Conservation (phyloP, 164 flowering plant species). For the Paratinospora sagittata region DNA sequence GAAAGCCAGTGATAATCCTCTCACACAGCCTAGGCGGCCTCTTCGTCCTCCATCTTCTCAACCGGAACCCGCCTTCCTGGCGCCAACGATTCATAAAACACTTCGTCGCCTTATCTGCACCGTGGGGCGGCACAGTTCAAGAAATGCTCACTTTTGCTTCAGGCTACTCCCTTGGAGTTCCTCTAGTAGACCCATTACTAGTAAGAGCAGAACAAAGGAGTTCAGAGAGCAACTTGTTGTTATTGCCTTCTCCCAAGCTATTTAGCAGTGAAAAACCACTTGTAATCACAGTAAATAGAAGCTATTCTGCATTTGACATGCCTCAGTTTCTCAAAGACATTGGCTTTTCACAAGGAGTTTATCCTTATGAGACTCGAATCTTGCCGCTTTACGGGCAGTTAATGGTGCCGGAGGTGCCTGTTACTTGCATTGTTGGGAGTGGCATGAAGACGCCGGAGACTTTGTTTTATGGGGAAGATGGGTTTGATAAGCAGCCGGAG, state of each 20-base stretch:
- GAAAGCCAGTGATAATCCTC: conserved; percentile 64
- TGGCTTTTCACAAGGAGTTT: conserved; percentile 53
- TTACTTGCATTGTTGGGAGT: conserved; percentile 71
- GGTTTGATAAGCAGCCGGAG: conserved; percentile 64
- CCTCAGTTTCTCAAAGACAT: conserved; percentile 57
- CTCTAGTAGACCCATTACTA: conserved; percentile 62
- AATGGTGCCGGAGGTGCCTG: conserved; percentile 40
- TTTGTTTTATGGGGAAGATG: conserved; percentile 50
- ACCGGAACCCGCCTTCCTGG: conserved; percentile 55
- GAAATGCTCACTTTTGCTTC: conserved; percentile 85
- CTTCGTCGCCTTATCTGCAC: conserved; percentile 63
- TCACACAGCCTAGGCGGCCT: conserved; percentile 91
- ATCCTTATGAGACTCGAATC: conserved; percentile 48
- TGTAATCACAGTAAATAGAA: conserved; percentile 37
- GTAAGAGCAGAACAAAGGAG: conserved; percentile 79
- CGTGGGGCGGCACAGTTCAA: conserved; percentile 87
- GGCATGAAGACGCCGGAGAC: conserved; percentile 63
- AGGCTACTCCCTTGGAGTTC: conserved; percentile 72
- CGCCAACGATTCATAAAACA: conserved; percentile 57
- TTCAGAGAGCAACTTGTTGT: conserved; percentile 92
- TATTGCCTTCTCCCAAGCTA: conserved; percentile 56
- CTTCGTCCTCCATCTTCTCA: conserved; percentile 69
- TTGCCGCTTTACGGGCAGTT: conserved; percentile 41
- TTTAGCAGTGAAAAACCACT: conserved; percentile 31
- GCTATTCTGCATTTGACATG: conserved; percentile 47